Percentiles rank a stretch among this genome's conserved stretches.
These are phyloP conservation scores for Pseudogymnoascus sp. DNA, from an alignment of 2,329 filamentous ascomycete species.

Conservation along the genomic window DNA sequence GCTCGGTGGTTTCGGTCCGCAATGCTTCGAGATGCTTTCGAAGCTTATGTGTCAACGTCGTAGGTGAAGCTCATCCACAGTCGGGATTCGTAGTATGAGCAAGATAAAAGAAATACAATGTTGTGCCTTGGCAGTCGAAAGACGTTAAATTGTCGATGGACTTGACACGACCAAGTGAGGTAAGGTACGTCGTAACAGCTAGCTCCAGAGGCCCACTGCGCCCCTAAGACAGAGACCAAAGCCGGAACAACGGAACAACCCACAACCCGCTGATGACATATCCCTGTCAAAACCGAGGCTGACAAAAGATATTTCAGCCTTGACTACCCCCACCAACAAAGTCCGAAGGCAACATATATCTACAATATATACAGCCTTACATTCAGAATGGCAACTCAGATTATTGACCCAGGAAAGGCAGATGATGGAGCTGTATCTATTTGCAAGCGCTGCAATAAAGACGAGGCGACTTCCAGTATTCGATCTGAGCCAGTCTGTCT, in stretches of 20 bases:
- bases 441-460: conserved; percentile 25
- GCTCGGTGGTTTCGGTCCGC: conserved; percentile 9
- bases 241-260: conserved; percentile 3
- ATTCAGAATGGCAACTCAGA: not conserved
- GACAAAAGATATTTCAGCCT: conserved; percentile 7
- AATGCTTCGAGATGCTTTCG: conserved; percentile 3
- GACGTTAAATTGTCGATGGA: not conserved
- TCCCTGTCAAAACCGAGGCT: conserved; percentile 4
- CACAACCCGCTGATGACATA: not conserved
- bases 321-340: not conserved
- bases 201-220: conserved; percentile 6
- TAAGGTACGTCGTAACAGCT: conserved; percentile 5
- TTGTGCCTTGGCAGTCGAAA: not conserved
- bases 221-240: conserved; percentile 1
- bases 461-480: conserved; percentile 24
- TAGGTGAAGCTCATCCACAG: conserved; percentile 2
- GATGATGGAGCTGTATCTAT: not conserved
- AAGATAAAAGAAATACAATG: not conserved
- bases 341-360: not conserved
- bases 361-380: not conserved
- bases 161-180: conserved; percentile 5
- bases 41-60: not conserved
- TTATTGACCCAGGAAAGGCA: not conserved
- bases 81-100: not conserved
- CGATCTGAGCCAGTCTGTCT: conserved; percentile 27